Base-by-base conservation (phyloP, 768 basidiomycete species). In the Suillus weaverae region DNA sequence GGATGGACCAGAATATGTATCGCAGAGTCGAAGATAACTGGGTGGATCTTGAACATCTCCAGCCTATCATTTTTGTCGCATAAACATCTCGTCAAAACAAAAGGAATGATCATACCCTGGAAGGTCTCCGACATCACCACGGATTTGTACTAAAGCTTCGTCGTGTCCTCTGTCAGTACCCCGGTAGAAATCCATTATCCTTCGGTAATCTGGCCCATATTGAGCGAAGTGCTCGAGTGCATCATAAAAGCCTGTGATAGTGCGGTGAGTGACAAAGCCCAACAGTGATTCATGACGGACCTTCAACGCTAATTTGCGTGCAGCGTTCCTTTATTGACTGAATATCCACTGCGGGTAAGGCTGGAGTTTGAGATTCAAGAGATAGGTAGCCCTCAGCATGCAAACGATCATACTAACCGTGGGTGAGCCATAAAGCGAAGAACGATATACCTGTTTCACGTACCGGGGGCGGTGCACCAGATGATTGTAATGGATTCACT, bases 141-240 rank as follows among this genome's bases (percentile, higher is more conserved):
- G 41, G 13, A 62, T 54, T 7, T 50, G 30, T 7, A 62, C 20
- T 11, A 62, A 35, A 35, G 10, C 51, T 62, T 62, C 50, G 5
- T 54, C 48, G 3, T 30, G 10, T 3, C 51, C 62, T 3, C 20
- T 7, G 13, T 36, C 22, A 22, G 51, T 32, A 1, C 39, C 62
- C 14, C 46, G 32, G 9, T 53, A 53, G 51, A 32, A 55, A 3
- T 55, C 33, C 11, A 55, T n/a, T 13, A 78, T 68, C 7, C 78
- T 70, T 60, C 71, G 73, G 65, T 73, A 79, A 20, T 57, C 64
- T 8, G 73, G 70, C 1, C 77, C 79, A 67, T 78, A 80, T 20
- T 72, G 56, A 7, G 76, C 75, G 55, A 79, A 79, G 54, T 73
- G 69, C 7, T 66, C 66, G 20, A 78, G 67, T 3, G 66, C 67